Conservation (phyloP, 192 early-diverging fungal species). For the Coemansia sp. region DNA sequence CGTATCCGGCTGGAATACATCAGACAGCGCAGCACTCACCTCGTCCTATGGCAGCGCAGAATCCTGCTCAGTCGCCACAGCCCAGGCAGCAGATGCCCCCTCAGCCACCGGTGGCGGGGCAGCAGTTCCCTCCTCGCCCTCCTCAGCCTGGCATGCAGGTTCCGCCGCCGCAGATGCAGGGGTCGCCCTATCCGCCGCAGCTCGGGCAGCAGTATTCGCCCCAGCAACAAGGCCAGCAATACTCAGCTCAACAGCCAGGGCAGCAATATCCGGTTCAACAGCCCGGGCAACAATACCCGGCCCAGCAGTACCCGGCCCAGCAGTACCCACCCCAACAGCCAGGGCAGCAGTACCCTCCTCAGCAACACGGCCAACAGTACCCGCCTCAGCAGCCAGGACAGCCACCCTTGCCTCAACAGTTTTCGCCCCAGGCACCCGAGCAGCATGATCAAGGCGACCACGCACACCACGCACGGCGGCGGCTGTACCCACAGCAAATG, state of each 20-base stretch:
- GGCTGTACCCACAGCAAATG: conserved; percentile 11
- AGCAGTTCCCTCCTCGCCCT: not conserved
- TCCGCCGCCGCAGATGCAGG: conserved; percentile 6
- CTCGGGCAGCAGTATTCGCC: conserved; percentile 1
- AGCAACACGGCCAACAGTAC: not conserved
- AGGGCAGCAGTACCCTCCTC: conserved; percentile 7
- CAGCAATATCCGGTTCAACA: conserved; percentile 8
- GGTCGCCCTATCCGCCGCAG: not conserved
- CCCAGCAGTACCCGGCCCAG: conserved; percentile 14
- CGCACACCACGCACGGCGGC: conserved; percentile 7
- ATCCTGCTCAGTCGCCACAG: too few relatives aligned
- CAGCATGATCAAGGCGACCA: conserved; percentile 16
- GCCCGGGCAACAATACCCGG: conserved; percentile 8
- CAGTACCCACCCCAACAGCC: conserved; percentile 13
- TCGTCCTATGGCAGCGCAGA: not conserved
- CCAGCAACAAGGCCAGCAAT: conserved; percentile 13
- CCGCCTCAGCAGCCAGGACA: too few relatives aligned
- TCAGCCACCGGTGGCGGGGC: not conserved
- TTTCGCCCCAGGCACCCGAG: conserved; percentile 6
- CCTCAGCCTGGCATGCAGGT: not conserved
- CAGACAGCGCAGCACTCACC: too few relatives aligned
- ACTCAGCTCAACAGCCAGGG: conserved; percentile 2
- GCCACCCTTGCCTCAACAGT: not conserved
- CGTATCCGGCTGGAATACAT: too few relatives aligned
- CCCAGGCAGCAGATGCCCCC: not conserved